Conservation (phyloP, 139 green algal genomes). For the Ettlia oleoabundans region DNA sequence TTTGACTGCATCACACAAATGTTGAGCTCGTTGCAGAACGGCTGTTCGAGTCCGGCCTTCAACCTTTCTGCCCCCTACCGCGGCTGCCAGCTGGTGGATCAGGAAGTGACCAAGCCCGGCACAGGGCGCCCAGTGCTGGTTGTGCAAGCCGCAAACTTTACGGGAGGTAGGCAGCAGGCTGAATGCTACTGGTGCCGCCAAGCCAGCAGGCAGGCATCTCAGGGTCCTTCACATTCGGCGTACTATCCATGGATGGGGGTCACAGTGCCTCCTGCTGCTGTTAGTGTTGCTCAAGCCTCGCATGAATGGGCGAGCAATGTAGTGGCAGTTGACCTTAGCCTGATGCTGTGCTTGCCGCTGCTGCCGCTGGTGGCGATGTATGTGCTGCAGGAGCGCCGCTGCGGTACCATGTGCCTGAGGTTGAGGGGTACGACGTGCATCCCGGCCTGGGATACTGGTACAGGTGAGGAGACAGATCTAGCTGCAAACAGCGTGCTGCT, state of each 20-base stretch:
- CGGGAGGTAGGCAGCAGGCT: no score
- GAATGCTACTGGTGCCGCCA: no score
- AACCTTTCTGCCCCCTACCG: not conserved
- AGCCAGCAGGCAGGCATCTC: no score
- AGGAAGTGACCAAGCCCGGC: not conserved
- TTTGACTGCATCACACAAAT: not conserved
- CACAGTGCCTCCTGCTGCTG: not conserved
- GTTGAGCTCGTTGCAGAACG: not conserved
- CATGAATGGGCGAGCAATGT: no score
- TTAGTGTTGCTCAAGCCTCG: no score
- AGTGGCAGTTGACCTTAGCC: no score
- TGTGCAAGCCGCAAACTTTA: not conserved
- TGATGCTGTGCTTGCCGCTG: not conserved
- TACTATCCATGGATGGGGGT: not conserved
- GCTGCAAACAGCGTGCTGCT: no score
- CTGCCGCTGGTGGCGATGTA: not conserved
- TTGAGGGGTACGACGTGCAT: not conserved
- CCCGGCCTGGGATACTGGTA: constrained; percentile 26
- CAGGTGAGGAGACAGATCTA: no score
- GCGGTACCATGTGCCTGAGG: not conserved
- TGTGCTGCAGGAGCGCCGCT: constrained; percentile 18
- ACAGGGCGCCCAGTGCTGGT: constrained; percentile 24
- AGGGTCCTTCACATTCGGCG: no score
- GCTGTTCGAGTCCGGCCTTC: not conserved
- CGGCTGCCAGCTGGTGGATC: constrained; percentile 19